Base-by-base conservation (phyloP, 108 stramenopile species). In the Cyclotella atomus region DNA sequence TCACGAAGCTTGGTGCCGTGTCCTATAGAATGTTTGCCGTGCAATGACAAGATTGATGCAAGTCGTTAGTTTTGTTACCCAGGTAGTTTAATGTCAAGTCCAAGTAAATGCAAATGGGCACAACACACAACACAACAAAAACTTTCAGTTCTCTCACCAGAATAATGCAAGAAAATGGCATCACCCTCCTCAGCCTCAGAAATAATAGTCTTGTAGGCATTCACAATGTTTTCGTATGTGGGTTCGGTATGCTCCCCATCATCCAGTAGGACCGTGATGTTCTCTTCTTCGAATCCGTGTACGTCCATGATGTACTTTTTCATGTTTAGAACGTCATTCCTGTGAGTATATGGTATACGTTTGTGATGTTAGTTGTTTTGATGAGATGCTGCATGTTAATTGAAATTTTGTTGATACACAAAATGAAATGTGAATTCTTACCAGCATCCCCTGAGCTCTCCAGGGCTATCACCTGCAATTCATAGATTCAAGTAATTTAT, bases 321-420 rank as follows among this genome's bases (percentile, higher is more conserved):
- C 94, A 97, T 95, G 54, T 93, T 90, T 45, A 62, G n/a, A n/a
- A 95, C 95, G 73, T 97, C 96, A 65, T 97, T 95, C 90, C 56
- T 57, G 12, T 29, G n/a, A 16, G 10, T n/a, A 30, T 32, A 30
- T 32, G 56, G 38, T 1, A 24, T 5, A 32, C 9, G 56, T 32
- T 32, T 1, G 20, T 8, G 12, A 32, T 2, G 12, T 32, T 1
- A 57, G 56, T 28, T 1, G 15, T 32, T 30, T 12, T n/a, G n/a
- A n/a, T n/a, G n/a, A n/a, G n/a, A n/a, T n/a, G n/a, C n/a, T n/a
- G n/a, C n/a, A n/a, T n/a, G n/a, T n/a, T n/a, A n/a, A n/a, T n/a
- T n/a, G n/a, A n/a, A n/a, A n/a, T n/a, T n/a, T n/a, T n/a, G n/a
- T n/a, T n/a, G n/a, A n/a, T n/a, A n/a, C n/a, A n/a, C n/a, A n/a